phyloP scores from a whole-genome alignment of 331 rosid genomes.

The Ulmus americana region DNA sequence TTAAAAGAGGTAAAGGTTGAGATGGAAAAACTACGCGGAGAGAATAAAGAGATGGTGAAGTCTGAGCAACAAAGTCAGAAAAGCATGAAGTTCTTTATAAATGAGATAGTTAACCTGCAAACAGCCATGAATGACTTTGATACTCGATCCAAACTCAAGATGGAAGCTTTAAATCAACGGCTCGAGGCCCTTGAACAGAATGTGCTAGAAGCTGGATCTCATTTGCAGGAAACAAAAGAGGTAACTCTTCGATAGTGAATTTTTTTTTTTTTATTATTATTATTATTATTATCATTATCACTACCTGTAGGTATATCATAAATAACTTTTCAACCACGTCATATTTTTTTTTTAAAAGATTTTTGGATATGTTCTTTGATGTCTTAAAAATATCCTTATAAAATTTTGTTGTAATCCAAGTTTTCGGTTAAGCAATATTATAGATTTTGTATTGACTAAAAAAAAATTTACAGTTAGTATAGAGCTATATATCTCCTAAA shows the following conservation, averaged over 20 bases:
- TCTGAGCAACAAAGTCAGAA: conserved; percentile 47
- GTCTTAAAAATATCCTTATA: too few relatives aligned
- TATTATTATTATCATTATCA: too few relatives aligned
- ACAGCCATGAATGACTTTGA: conserved; percentile 49
- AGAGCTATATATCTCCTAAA: too few relatives aligned
- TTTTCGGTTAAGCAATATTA: too few relatives aligned
- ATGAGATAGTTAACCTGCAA: conserved; percentile 53
- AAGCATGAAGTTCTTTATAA: conserved; percentile 40
- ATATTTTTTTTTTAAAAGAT: too few relatives aligned
- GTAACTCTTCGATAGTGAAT: conserved; percentile 24
- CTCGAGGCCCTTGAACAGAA: conserved; percentile 42
- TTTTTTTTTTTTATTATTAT: too few relatives aligned
- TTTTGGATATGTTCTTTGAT: too few relatives aligned
- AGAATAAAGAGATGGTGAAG: conserved; percentile 54
- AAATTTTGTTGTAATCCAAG: too few relatives aligned
- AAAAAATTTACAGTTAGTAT: too few relatives aligned
- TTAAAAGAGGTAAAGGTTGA: conserved; percentile 72
- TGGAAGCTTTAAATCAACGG: conserved; percentile 46
- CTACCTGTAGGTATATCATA: too few relatives aligned
- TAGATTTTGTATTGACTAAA: too few relatives aligned
- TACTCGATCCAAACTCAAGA: conserved; percentile 41
- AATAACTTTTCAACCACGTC: too few relatives aligned
- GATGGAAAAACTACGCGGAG: conserved; percentile 56
- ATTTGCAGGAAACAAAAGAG: conserved; percentile 54
- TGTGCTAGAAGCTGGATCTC: conserved; percentile 50